Conservation (phyloP, 805 yeast species). For the Nakazawaea wickerhamii region DNA sequence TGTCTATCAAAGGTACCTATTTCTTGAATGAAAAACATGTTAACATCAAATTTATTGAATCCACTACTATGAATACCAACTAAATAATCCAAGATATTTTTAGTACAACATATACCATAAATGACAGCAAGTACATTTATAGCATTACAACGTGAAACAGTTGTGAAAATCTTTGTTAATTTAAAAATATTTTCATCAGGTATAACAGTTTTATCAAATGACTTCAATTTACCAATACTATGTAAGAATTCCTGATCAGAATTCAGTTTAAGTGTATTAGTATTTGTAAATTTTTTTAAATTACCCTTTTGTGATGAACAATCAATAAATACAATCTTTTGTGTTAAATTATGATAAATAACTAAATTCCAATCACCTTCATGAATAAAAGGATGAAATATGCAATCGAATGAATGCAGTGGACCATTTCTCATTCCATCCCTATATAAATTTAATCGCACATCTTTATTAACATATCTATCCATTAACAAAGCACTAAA, state of each 20-base stretch:
- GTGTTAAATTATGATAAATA: neutral
- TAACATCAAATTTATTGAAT: slow-evolving; percentile 9
- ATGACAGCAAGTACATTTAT: slow-evolving; percentile 9
- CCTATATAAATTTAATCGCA: slow-evolving; percentile 3
- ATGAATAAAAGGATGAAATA: slow-evolving; percentile 6
- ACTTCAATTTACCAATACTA: neutral
- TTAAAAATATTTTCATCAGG: neutral
- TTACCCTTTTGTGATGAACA: slow-evolving; percentile 2
- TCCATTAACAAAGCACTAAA: slow-evolving; percentile 8
- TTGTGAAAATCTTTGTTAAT: slow-evolving; percentile 4
- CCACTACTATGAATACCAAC: neutral
- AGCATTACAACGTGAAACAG: slow-evolving; percentile 5
- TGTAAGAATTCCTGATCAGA: slow-evolving; percentile 2
- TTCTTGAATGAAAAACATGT: slow-evolving; percentile 6
- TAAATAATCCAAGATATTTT: slow-evolving; percentile 7
- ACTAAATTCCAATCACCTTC: slow-evolving; percentile 11
- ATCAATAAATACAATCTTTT: slow-evolving; percentile 1
- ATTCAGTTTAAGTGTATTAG: neutral
- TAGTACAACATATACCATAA: slow-evolving; percentile 11
- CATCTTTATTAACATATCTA: neutral
- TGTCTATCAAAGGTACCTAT: slow-evolving; percentile 7
- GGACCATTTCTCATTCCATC: slow-evolving; percentile 6
- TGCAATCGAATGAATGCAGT: neutral
- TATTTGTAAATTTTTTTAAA: neutral
- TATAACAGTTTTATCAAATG: neutral